Percentiles rank a stretch among this genome's conserved stretches.
Evolutionary conservation across 257 asterid species (phyloP).

Genomic region (Jacaranda copaia): DNA sequence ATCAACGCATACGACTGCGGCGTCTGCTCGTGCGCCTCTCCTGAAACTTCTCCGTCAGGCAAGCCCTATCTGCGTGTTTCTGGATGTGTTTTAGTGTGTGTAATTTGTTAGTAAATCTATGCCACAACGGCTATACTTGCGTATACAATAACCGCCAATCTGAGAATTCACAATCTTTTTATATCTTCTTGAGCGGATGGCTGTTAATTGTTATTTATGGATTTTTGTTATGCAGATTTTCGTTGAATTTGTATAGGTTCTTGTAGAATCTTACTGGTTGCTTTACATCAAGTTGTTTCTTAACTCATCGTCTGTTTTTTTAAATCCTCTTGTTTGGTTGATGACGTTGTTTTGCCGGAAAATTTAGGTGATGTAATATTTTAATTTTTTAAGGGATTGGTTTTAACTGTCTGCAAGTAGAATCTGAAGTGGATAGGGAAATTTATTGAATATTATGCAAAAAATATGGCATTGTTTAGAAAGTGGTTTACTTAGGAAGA

Average conservation of each 20-base stretch:
- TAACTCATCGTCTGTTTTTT: not conserved
- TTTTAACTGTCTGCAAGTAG: slow-evolving; percentile 10
- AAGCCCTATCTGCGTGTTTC: slow-evolving; percentile 24
- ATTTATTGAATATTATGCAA: not conserved
- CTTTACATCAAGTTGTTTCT: not conserved
- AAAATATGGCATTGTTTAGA: not conserved
- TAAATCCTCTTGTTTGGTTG: slow-evolving; percentile 10
- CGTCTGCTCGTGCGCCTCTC: slow-evolving; percentile 31
- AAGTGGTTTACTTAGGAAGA: slow-evolving; percentile 29
- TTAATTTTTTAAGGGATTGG: not conserved
- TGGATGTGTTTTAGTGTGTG: slow-evolving; percentile 18
- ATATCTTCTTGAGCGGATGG: not conserved
- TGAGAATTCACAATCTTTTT: not conserved
- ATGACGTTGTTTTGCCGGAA: not conserved
- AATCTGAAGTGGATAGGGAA: not conserved
- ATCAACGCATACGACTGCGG: slow-evolving; percentile 35
- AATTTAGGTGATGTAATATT: not conserved
- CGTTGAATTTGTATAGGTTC: slow-evolving; percentile 20
- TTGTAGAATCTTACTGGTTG: not conserved
- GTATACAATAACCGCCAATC: slow-evolving; percentile 1
- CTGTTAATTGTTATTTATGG: not conserved
- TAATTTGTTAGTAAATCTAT: slow-evolving; percentile 7
- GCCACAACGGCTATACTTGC: not conserved
- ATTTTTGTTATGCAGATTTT: slow-evolving; percentile 28
- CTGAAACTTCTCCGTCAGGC: slow-evolving; percentile 35